Evolutionary conservation across 2,329 filamentous ascomycete species (phyloP), one percentile per base, ranked within the genome.

Genomic region (Colletotrichum neosansevieriae): DNA sequence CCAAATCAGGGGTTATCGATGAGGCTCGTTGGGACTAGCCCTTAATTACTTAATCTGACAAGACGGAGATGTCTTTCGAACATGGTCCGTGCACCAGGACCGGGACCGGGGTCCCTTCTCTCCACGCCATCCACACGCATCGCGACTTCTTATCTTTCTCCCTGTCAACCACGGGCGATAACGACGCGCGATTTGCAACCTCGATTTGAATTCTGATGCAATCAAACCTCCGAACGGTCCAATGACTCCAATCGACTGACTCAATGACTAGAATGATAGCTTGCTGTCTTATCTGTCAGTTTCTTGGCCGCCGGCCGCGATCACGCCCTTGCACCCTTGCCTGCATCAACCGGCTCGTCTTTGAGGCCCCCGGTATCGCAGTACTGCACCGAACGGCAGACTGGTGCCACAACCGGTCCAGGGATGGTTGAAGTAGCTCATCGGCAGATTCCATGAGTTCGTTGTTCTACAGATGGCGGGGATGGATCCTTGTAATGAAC

Each of bases 71-170:
- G 45, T 44, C 19, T n/a, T 49, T 57, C n/a, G 49, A 11, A 4
- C 6, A 40, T 66, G 66, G 49, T 9, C 66, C 49, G 66, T 68
- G 66, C 66, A n/a, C 15, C 21, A 1, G 1, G 36, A 34, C 17
- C 15, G 50, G 1, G 36, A 34, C 17, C 15, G 50, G 63, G 50
- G 34, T 19, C 42, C 59, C 38, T 24, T 51, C 29, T 68, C 61
- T 68, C 65, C 61, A 65, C 38, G 54, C 61, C 66, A 66, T 60
- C 66, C 66, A 68, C 66, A 68, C 61, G 61, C 49, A 56, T 65
- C 47, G 53, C 61, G 61, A 60, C 24, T 65, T 17, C 66, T 68
- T 68, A 68, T 68, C 66, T 68, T 50, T 56, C 61, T 53, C 66
- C 65, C 65, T 54, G 54, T 60, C 60, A 36, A 56, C 54, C 6